Percentiles rank a stretch among this genome's conserved stretches.
These are phyloP conservation scores for Theileria parva DNA, from an alignment of 169 alveolate species.

Conservation along the genomic window DNA sequence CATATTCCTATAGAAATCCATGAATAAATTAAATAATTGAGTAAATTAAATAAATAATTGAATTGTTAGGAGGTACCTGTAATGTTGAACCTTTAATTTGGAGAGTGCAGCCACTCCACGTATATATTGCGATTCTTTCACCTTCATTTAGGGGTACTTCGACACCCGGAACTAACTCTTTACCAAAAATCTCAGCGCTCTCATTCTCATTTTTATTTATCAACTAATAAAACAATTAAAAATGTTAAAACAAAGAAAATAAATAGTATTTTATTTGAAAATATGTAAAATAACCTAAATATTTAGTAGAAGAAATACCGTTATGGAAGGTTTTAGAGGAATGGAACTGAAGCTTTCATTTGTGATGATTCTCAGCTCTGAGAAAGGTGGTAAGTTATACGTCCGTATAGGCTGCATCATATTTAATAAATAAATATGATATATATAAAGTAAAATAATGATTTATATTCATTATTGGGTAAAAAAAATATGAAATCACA, in stretches of 20 bases:
- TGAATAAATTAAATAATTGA: not conserved
- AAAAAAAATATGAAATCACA: not conserved
- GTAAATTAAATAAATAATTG: not conserved
- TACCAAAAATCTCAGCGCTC: conserved; percentile 85
- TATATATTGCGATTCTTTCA: conserved; percentile 80
- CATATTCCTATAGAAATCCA: conserved; percentile 73
- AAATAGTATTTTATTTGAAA: not conserved
- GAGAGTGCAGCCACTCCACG: conserved; percentile 85
- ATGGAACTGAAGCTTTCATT: conserved; percentile 6
- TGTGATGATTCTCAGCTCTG: conserved; percentile 58
- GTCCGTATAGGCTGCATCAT: conserved; percentile 50
- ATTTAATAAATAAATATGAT: not conserved
- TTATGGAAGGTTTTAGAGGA: conserved; percentile 35
- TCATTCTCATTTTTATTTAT: conserved; percentile 35
- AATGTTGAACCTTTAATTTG: conserved; percentile 84
- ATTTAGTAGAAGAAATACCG: conserved; percentile 14
- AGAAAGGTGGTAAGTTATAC: conserved; percentile 40
- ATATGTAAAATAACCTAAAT: not conserved
- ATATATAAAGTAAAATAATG: not conserved
- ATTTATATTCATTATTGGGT: not conserved
- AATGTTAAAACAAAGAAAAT: not conserved
- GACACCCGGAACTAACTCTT: conserved; percentile 80
- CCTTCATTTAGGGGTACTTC: conserved; percentile 77
- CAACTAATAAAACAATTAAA: not conserved
- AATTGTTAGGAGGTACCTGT: conserved; percentile 54